Percentiles rank a stretch among this genome's conserved stretches.
Conservation (phyloP, 352 stramenopile genomes). For the Phytophthora pistaciae region DNA sequence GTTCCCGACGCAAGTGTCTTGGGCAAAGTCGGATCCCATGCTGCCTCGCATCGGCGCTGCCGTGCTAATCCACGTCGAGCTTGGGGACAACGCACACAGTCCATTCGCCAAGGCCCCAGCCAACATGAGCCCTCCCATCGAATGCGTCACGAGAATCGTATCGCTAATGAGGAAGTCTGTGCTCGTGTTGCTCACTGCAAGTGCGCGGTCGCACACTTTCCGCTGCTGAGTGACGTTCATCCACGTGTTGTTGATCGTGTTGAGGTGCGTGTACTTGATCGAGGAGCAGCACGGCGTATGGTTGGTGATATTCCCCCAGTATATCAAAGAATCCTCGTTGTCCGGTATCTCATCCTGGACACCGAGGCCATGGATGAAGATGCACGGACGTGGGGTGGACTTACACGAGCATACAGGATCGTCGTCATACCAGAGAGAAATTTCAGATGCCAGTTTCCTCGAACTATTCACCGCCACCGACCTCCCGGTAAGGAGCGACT, state of each 20-base stretch:
- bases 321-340: constrained; percentile 19
- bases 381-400: constrained; percentile 25
- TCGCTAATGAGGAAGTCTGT: constrained; percentile 14
- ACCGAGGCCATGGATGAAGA: constrained; percentile 33
- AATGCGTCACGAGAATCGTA: constrained; percentile 33
- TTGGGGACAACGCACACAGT: constrained; percentile 24
- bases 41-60: constrained; percentile 34
- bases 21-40: constrained; percentile 28
- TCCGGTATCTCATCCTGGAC: constrained; percentile 12
- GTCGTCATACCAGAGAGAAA: constrained; percentile 11
- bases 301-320: constrained; percentile 28
- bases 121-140: constrained; percentile 33
- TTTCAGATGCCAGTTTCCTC: constrained; percentile 8
- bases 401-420: constrained; percentile 21
- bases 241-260: constrained; percentile 33
- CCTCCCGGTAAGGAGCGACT: constrained; percentile 10
- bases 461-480: background rate
- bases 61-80: constrained; percentile 37
- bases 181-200: constrained; percentile 26
- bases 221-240: constrained; percentile 24
- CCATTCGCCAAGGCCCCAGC: constrained; percentile 30
- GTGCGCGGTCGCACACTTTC: constrained; percentile 22
- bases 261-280: constrained; percentile 27
- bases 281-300: constrained; percentile 28
- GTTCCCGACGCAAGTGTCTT: constrained; percentile 18